Evolutionary conservation across 306 rosid genomes (phyloP).

Genomic region (Fagus sylvatica): DNA sequence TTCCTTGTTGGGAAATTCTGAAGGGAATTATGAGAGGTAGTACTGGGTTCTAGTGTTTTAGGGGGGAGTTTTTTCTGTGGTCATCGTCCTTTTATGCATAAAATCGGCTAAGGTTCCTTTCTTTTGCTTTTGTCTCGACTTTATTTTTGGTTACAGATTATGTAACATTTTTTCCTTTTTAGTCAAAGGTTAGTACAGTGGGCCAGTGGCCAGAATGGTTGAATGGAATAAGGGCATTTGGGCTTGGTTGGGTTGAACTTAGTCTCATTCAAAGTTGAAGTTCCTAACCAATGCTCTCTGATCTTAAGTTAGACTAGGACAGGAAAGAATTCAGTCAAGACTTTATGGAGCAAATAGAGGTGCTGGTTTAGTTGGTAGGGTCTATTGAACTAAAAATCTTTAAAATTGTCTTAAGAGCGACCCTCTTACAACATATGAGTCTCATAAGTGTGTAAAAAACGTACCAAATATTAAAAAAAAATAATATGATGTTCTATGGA

Average conservation of each 20-base stretch:
- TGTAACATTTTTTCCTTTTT: constrained; percentile 20
- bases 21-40: constrained; percentile 19
- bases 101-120: constrained; percentile 13
- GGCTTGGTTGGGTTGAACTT: constrained; percentile 9
- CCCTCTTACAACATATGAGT: too few species aligned
- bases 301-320: too few species aligned
- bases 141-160: constrained; percentile 37
- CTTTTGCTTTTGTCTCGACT: constrained; percentile 44
- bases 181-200: constrained; percentile 23
- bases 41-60: constrained; percentile 20
- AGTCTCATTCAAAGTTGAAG: not conserved
- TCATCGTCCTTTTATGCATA: constrained; percentile 10
- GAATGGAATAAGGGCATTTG: not conserved
- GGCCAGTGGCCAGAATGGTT: constrained; percentile 19
- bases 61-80: constrained; percentile 8
- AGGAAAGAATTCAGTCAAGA: too few species aligned
- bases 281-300: too few species aligned
- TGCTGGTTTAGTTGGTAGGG: too few species aligned
- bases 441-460: too few species aligned
- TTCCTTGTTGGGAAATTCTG: not conserved
- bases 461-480: too few species aligned
- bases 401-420: too few species aligned
- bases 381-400: too few species aligned
- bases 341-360: too few species aligned
- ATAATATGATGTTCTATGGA: too few species aligned